Percentiles rank a stretch among this genome's conserved stretches.
Conservation (phyloP, 2,329 filamentous ascomycete genomes). For the Cladosporium sp. region DNA sequence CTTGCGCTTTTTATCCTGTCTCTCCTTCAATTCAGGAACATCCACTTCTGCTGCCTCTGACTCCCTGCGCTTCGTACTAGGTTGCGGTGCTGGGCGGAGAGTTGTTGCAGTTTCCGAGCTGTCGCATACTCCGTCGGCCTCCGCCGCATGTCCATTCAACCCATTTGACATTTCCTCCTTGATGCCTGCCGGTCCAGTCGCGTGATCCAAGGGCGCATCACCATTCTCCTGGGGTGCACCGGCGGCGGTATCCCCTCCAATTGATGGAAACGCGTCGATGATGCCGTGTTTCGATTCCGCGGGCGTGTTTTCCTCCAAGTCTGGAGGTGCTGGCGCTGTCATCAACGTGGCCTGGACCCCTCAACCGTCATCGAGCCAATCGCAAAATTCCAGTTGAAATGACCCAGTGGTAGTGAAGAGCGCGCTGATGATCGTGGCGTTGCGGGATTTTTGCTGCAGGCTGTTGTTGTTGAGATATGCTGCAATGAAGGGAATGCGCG, state of each 20-base stretch:
- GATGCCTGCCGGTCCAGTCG: constrained; percentile 5
- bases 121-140: constrained; percentile 4
- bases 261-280: constrained; percentile 11
- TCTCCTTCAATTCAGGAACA: constrained; percentile 19
- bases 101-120: constrained; percentile 18
- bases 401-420: constrained; percentile 11
- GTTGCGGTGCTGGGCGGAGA: constrained; percentile 21
- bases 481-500: constrained; percentile 14
- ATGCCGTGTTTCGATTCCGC: constrained; percentile 10
- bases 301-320: constrained; percentile 11
- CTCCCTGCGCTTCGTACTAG: constrained; percentile 28
- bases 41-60: constrained; percentile 20
- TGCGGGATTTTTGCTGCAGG: constrained; percentile 29
- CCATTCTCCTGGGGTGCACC: constrained; percentile 10
- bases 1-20: constrained; percentile 57
- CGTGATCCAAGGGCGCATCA: constrained; percentile 2
- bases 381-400: background rate
- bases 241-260: constrained; percentile 1
- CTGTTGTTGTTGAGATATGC: constrained; percentile 26
- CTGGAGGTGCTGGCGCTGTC: constrained; percentile 12
- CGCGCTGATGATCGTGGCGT: constrained; percentile 22
- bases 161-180: constrained; percentile 9
- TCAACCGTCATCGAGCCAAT: constrained; percentile 17
- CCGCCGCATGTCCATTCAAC: constrained; percentile 11
- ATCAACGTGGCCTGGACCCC: constrained; percentile 8